These are phyloP conservation scores for Thamnidium elegans DNA, from an alignment of 192 early-diverging fungal species.

Conservation along the genomic window DNA sequence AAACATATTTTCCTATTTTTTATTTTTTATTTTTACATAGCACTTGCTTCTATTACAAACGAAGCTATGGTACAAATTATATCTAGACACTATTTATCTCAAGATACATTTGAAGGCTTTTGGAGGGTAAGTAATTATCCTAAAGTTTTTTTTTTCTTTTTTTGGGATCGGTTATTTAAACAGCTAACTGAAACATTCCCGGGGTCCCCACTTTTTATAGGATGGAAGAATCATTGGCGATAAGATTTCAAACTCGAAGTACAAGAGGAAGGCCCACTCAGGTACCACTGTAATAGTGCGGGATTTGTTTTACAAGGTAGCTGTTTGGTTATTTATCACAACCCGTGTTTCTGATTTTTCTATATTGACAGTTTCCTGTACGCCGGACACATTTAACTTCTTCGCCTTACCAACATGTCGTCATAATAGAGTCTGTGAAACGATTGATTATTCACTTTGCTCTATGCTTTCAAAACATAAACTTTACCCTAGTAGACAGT, in stretches of 20 bases:
- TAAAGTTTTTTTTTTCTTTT: slow-evolving; percentile 5
- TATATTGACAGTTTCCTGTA: slow-evolving; percentile 50
- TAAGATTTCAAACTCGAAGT: slow-evolving; percentile 30
- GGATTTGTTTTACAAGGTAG: slow-evolving; percentile 69
- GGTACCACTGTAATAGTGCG: slow-evolving; percentile 62
- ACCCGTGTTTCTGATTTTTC: background rate
- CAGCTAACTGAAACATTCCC: too few species aligned
- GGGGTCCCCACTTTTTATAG: slow-evolving; percentile 26
- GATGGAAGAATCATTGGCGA: slow-evolving; percentile 47
- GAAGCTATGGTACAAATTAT: slow-evolving; percentile 50
- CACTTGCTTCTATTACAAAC: slow-evolving; percentile 47
- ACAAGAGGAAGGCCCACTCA: slow-evolving; percentile 24
- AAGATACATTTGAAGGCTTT: slow-evolving; percentile 37
- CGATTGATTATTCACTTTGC: slow-evolving; percentile 50
- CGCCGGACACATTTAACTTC: slow-evolving; percentile 43
- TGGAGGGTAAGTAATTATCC: slow-evolving; percentile 36
- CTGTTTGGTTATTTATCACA: background rate
- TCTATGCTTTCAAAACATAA: slow-evolving; percentile 38
- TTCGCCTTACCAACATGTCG: background rate
- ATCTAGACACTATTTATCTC: slow-evolving; percentile 38
- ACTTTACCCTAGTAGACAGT: slow-evolving; percentile 40
- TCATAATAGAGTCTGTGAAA: slow-evolving; percentile 44
- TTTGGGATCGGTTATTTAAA: too few species aligned
- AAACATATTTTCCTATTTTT: too few species aligned
- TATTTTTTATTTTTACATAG: slow-evolving; percentile 21